Evolutionary conservation across 345 rosid genomes (phyloP).

Genomic region (Eucalyptus coolabah): DNA sequence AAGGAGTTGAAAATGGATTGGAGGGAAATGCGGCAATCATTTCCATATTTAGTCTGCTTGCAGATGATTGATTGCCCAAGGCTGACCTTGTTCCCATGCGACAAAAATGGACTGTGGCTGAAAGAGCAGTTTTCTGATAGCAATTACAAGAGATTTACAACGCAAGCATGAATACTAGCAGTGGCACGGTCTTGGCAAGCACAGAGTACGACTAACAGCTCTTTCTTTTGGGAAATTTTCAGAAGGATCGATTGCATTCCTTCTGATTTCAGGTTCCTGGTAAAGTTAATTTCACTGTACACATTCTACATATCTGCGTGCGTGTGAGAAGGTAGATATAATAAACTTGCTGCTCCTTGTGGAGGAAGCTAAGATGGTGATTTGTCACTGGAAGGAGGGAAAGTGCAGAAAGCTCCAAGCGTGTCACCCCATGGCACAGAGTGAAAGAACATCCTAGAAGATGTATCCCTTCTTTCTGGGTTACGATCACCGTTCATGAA

Average conservation of each 20-base stretch:
- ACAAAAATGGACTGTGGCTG: constrained; percentile 1
- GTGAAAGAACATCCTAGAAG: not conserved
- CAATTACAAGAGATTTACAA: not conserved
- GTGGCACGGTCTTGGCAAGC: not conserved
- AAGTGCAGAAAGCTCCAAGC: not conserved
- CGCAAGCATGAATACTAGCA: not conserved
- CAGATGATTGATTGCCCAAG: constrained; percentile 23
- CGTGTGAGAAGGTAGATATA: not conserved
- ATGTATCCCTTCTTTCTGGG: not conserved
- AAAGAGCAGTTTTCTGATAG: not conserved
- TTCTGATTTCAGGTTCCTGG: not conserved
- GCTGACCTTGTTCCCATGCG: constrained; percentile 23
- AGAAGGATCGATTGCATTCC: not conserved
- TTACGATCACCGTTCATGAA: not conserved
- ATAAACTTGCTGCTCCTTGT: not conserved
- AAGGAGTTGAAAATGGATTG: constrained; percentile 12
- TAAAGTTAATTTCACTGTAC: not conserved
- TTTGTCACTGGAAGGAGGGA: not conserved
- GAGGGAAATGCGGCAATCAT: constrained; percentile 5
- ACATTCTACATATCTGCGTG: not conserved
- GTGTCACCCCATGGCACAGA: not conserved
- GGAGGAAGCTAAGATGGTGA: not conserved
- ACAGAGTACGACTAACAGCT: not conserved
- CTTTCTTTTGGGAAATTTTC: not conserved
- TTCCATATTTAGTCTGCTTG: constrained; percentile 9